phyloP scores from a whole-genome alignment of 2,329 filamentous ascomycete genomes.

The Stylonectria norvegica region DNA sequence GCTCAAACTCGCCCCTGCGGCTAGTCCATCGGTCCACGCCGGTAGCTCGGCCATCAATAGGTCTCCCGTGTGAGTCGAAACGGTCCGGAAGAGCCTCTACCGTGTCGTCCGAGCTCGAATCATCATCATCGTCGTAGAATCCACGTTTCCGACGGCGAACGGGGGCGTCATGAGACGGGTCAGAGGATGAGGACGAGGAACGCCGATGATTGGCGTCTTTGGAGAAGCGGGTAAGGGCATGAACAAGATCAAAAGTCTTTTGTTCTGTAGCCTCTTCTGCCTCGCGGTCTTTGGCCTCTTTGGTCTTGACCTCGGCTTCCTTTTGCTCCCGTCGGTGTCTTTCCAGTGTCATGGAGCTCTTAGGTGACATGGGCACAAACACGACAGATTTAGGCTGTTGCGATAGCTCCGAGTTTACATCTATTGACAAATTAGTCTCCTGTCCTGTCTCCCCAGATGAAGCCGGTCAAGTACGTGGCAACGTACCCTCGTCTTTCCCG shows the following conservation, averaged over 20 bases:
- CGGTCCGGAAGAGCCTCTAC: constrained; percentile 46
- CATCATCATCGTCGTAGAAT: constrained; percentile 12
- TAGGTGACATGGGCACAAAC: constrained; percentile 49
- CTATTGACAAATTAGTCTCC: constrained; percentile 26
- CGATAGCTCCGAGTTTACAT: constrained; percentile 26
- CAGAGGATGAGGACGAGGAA: constrained; percentile 31
- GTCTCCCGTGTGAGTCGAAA: constrained; percentile 44
- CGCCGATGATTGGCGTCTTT: constrained; percentile 5
- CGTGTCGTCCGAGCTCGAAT: constrained; percentile 31
- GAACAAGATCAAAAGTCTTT: constrained; percentile 15
- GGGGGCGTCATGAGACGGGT: constrained; percentile 33
- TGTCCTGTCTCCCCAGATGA: constrained; percentile 2
- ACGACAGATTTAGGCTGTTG: constrained; percentile 39
- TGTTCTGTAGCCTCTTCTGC: constrained; percentile 14
- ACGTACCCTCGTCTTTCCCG: constrained; percentile 39
- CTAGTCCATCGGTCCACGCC: constrained; percentile 30
- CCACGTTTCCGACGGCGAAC: constrained; percentile 21
- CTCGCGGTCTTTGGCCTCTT: constrained; percentile 15
- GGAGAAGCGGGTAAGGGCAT: constrained; percentile 16
- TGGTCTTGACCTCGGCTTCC: constrained; percentile 29
- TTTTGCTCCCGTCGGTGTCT: constrained; percentile 33
- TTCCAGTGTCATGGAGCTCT: constrained; percentile 45
- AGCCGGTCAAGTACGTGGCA: constrained; percentile 26
- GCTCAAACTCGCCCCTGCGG: constrained; percentile 43
- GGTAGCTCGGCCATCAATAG: constrained; percentile 30